Evolutionary conservation across 148 eudicot species (phyloP), one percentile per base, ranked within the genome.

Genomic region (Talinum fruticosum): DNA sequence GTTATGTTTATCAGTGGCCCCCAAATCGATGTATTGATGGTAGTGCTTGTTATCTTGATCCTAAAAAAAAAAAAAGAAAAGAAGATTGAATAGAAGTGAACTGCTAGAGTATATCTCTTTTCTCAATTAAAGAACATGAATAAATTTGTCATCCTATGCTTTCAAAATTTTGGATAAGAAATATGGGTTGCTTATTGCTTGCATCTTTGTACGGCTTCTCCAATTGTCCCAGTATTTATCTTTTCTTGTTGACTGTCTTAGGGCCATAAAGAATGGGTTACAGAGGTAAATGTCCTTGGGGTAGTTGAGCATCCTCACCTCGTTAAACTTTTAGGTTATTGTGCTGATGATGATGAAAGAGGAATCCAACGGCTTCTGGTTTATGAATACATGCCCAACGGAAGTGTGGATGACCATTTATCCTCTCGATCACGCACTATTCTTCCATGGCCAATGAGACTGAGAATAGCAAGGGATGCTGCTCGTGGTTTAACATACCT

Each of bases 241-340:
- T 30, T 35, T 78, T 71, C n/a, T 67, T 69, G 33, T 28, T 82
- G 29, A 35, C 47, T 75, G 62, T 75, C 66, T 49, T 75, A 95
- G 99, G 99, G 99, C 72, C 99, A 93, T 84, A 95, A 93, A 85
- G 97, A 95, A 82, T 95, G 99, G 99, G 88, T 93, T 61, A 89
- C 97, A 53, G 99, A 95, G 83, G 97, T 95, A 28, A 90, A 91
- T 78, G 90, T 95, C 76, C 92, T 95, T 66, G 97, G 99, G 78
- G 89, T 92, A 37, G 97, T 88, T 80, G 99, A 92, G 75, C 99
- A 95, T 86, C 86, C 89, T 61, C 91, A 95, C 75, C 94, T 95
- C n/a, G 99, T 95, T 74, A 95, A 91, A 66, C 79, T 95, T 62
- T 66, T 91, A 70, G 99, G 99, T 29, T 92, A 92, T 82, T 95